Conservation (phyloP, 225 moss, liverwort and hornwort species). For the Polytrichum formosum region DNA sequence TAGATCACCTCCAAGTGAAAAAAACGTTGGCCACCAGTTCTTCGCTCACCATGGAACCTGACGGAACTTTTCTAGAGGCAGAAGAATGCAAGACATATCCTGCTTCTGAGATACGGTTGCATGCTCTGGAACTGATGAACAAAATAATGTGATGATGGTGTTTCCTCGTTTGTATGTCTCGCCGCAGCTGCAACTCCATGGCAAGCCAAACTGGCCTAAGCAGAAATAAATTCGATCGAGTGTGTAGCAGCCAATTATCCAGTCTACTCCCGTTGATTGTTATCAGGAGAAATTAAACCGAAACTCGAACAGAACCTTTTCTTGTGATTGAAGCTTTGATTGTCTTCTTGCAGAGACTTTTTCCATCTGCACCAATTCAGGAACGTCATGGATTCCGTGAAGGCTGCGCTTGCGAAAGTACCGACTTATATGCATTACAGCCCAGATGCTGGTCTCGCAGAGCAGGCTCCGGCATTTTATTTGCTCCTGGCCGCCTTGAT, state of each 20-base stretch:
- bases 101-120: no score
- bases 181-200: no score
- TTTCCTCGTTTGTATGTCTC: no score
- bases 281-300: neutral
- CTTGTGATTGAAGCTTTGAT: no score
- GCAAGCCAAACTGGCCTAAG: no score
- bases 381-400: slow-evolving; percentile 5
- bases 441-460: neutral
- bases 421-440: neutral
- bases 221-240: no score
- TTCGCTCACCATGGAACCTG: neutral
- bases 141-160: no score
- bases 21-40: neutral
- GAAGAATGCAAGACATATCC: no score
- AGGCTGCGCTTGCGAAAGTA: neutral
- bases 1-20: no score
- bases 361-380: neutral
- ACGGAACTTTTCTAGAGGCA: no score
- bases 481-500: neutral
- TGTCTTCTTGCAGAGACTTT: no score
- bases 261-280: neutral
- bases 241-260: neutral
- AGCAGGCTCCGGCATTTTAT: neutral
- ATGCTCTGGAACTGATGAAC: no score
- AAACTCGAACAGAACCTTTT: neutral